Percentiles rank a stretch among this genome's conserved stretches.
Evolutionary conservation across 768 basidiomycete species (phyloP).

Genomic region (Vararia minispora): DNA sequence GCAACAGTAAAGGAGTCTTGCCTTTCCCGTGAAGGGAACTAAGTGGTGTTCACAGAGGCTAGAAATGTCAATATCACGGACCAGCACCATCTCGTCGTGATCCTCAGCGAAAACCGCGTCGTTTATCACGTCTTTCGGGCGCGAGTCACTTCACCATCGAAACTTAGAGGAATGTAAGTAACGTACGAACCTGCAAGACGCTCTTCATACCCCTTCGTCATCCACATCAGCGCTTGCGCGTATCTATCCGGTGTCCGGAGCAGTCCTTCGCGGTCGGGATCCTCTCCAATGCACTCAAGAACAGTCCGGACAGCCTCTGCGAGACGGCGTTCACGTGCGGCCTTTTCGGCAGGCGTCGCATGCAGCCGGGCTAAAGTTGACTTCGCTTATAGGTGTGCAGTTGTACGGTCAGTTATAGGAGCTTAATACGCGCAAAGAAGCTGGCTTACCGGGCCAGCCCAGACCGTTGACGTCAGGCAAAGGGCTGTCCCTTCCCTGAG

Average conservation of each 20-base stretch:
- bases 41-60: conserved; percentile 98
- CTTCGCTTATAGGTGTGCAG: conserved; percentile 49
- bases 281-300: conserved; percentile 96
- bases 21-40: conserved; percentile 96
- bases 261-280: conserved; percentile 91
- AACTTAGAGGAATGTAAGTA: conserved; percentile 6
- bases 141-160: conserved; percentile 2
- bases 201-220: conserved; percentile 98
- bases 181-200: conserved; percentile 60
- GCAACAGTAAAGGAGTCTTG: conserved; percentile 17
- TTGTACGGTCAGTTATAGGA: conserved; percentile 1
- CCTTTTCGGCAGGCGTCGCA: conserved; percentile 63
- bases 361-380: conserved; percentile 79
- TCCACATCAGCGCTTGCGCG: conserved; percentile 96
- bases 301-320: conserved; percentile 80
- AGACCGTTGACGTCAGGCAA: conserved; percentile 57
- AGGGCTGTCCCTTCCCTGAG: conserved; percentile 22
- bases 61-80: conserved; percentile 93
- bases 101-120: conserved; percentile 98
- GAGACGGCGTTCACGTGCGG: conserved; percentile 65
- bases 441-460: conserved; percentile 77
- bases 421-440: conserved; percentile 6
- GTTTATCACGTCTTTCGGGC: conserved; percentile 81
- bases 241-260: conserved; percentile 89
- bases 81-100: conserved; percentile 99